Percentiles rank a stretch among this genome's conserved stretches.
Conservation (phyloP, 345 rosid genomes). For the Balakata baccata region DNA sequence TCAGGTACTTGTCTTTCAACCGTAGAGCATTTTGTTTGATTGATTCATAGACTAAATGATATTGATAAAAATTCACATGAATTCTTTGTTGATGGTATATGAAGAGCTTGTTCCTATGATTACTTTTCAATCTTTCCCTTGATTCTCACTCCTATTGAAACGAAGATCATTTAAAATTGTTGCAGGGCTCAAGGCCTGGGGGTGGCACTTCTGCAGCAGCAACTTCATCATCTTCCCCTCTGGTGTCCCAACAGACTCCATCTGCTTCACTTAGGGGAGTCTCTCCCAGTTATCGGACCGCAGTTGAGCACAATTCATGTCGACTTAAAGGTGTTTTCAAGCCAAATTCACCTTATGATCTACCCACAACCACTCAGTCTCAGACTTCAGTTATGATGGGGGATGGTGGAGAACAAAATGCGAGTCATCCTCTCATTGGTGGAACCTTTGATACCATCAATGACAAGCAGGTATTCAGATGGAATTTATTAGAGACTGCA, state of each 20-base stretch:
- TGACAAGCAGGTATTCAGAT: constrained; percentile 65
- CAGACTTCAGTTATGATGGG: constrained; percentile 57
- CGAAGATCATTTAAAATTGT: constrained; percentile 2
- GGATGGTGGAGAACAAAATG: constrained; percentile 54
- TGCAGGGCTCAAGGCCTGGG: constrained; percentile 69
- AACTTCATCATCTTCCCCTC: constrained; percentile 58
- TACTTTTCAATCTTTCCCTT: not conserved
- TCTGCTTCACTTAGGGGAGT: constrained; percentile 58
- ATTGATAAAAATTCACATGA: not conserved
- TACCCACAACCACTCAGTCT: constrained; percentile 37
- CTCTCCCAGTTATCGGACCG: constrained; percentile 53
- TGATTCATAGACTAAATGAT: not conserved
- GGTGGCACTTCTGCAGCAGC: constrained; percentile 54
- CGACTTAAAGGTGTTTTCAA: constrained; percentile 72
- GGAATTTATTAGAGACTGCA: not conserved
- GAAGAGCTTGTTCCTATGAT: not conserved
- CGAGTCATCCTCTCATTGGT: constrained; percentile 40
- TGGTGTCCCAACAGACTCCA: constrained; percentile 58
- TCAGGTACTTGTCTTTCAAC: constrained; percentile 53
- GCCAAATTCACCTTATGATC: constrained; percentile 64
- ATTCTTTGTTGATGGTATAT: not conserved
- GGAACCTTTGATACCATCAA: constrained; percentile 46
- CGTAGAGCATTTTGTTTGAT: not conserved
- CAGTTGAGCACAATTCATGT: constrained; percentile 65
- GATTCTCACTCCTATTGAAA: constrained; percentile 2